Evolutionary conservation across 371 early-diverging fungal genomes (phyloP).

Genomic region (Circinella umbellata): DNA sequence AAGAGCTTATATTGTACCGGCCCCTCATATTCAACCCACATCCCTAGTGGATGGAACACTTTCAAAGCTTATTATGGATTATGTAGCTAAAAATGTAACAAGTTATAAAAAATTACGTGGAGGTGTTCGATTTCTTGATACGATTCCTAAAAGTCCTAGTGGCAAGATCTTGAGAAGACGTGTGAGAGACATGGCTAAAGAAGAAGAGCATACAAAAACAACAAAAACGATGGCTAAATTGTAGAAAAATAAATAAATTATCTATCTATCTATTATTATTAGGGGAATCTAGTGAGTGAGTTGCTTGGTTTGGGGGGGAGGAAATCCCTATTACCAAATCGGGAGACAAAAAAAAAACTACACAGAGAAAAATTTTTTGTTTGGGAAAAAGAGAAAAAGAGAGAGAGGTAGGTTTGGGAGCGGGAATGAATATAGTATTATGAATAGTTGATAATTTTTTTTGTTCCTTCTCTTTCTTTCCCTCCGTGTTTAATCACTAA

Average conservation of each 20-base stretch:
- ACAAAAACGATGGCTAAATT: too few species aligned
- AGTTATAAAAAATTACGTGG: conserved; percentile 81
- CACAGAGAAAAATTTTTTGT: too few species aligned
- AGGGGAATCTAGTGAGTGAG: too few species aligned
- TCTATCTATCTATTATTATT: too few species aligned
- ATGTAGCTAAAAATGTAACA: conserved; percentile 68
- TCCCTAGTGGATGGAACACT: conserved; percentile 24
- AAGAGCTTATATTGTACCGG: conserved; percentile 71
- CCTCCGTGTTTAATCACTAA: background rate
- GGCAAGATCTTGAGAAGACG: conserved; percentile 83
- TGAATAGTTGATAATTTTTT: background rate
- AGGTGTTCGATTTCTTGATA: conserved; percentile 72
- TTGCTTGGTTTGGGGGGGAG: too few species aligned
- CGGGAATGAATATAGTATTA: background rate
- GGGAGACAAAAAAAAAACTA: too few species aligned
- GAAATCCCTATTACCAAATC: too few species aligned
- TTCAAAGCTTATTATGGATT: conserved; percentile 37
- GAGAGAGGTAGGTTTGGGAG: background rate
- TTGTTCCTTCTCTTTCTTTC: conserved; percentile 8
- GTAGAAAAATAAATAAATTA: too few species aligned
- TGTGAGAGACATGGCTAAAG: conserved; percentile 41
- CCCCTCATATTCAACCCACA: conserved; percentile 14
- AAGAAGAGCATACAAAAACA: conserved; percentile 14
- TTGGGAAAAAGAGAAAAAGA: background rate
- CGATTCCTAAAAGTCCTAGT: conserved; percentile 77